Evolutionary conservation across 2,329 filamentous ascomycete genomes (phyloP).

Genomic region (Aschersonia sp.): DNA sequence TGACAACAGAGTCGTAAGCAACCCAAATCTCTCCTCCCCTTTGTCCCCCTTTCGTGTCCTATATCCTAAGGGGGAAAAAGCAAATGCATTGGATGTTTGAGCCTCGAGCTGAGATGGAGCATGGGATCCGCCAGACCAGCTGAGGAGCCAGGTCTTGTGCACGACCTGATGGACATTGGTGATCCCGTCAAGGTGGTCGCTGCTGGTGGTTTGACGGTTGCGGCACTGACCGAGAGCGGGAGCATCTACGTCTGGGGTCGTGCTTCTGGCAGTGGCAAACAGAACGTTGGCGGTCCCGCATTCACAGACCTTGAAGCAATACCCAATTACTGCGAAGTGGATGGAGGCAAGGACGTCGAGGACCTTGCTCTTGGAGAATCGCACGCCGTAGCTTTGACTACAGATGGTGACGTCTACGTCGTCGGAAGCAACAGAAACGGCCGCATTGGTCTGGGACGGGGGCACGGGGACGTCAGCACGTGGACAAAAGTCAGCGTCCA

Average conservation of each 20-base stretch:
- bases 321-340: conserved; percentile 31
- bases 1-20: conserved; percentile 21
- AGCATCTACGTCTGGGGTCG: conserved; percentile 49
- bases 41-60: background rate
- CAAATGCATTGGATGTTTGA: background rate
- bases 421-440: conserved; percentile 42
- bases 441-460: conserved; percentile 35
- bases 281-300: conserved; percentile 6
- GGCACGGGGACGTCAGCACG: conserved; percentile 6
- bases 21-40: background rate
- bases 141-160: conserved; percentile 26
- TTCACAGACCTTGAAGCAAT: conserved; percentile 14
- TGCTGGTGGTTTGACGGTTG: conserved; percentile 40
- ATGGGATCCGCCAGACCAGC: conserved; percentile 22
- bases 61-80: background rate
- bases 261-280: conserved; percentile 6
- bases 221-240: conserved; percentile 40
- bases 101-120: conserved; percentile 4
- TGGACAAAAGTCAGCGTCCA: conserved; percentile 23
- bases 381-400: conserved; percentile 42
- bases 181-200: conserved; percentile 36
- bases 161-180: conserved; percentile 35
- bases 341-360: conserved; percentile 32
- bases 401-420: conserved; percentile 33
- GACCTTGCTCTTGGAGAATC: conserved; percentile 43